Base-by-base conservation (phyloP, 2,329 filamentous ascomycete species). In the Venturia effusa region DNA sequence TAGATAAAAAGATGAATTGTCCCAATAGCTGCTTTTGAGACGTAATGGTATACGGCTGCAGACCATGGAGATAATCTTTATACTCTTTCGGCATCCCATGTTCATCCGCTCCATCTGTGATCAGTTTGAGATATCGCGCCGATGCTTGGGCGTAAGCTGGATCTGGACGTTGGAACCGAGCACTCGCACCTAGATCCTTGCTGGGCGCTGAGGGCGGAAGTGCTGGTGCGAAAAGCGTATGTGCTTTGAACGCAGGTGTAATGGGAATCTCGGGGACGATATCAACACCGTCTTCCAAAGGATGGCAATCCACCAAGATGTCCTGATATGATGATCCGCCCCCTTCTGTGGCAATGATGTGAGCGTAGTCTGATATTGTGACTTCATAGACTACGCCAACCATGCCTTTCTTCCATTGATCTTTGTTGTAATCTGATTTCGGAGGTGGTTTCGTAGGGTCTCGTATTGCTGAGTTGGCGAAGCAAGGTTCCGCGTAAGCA, bases 381-480 rank as follows among this genome's bases (percentile, higher is more conserved):
- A 97, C 90, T 77, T 97, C 92, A 77, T 99, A 99, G 4, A 97
- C 94, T 19, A 96, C 91, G 30, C 94, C 94, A 48, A 97, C 84
- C 1, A 99, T 82, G 4, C 90, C 90, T 70, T 92, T 92, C 67
- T 85, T 79, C 92, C 91, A 96, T 63, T 77, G 78, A 62, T 83
- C 78, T 69, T 84, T 83, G 69, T 82, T 78, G 67, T 82, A 81
- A 63, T 59, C 22, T 61, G 57, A 41, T 64, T 59, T 34, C 45
- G 43, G 19, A 75, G 67, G 57, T 75, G 71, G 10, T 67, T 65
- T 3, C 67, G 68, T 66, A 22, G 64, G 57, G 73, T 66, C 45
- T 59, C 88, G 84, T 62, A 81, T 80, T 19, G 82, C 83, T 2
- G 88, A 88, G 70, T 96, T 96, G 64, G 91, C 92, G 73, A 97